phyloP scores from a whole-genome alignment of 257 asterid species.

The Oldenlandia corymbosa region DNA sequence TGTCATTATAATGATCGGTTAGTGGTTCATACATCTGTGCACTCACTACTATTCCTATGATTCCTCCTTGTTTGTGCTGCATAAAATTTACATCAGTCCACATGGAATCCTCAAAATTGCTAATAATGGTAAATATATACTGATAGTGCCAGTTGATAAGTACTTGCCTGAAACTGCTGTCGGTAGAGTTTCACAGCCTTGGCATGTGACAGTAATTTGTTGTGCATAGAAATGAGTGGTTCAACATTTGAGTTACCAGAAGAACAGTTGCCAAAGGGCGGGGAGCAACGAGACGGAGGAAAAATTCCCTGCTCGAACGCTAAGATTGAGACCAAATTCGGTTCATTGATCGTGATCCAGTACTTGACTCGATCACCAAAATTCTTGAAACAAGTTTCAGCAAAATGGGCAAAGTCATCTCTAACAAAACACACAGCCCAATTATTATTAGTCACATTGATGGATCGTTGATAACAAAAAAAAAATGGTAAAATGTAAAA shows the following conservation, averaged over 20 bases:
- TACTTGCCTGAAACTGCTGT: constrained; percentile 49
- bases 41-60: constrained; percentile 35
- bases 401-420: constrained; percentile 55
- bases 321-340: constrained; percentile 40
- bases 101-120: too few species aligned
- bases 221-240: constrained; percentile 55
- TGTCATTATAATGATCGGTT: constrained; percentile 32
- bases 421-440: constrained; percentile 22
- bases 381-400: constrained; percentile 46
- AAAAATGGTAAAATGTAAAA: too few species aligned
- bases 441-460: neutral
- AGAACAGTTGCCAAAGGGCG: constrained; percentile 60
- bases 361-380: constrained; percentile 64
- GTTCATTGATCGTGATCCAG: constrained; percentile 66
- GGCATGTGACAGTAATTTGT: constrained; percentile 65
- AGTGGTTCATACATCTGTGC: constrained; percentile 52
- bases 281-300: constrained; percentile 68
- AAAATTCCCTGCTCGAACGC: constrained; percentile 34
- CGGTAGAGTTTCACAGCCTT: constrained; percentile 55
- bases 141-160: too few species aligned
- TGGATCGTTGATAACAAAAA: too few species aligned
- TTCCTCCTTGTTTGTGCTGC: constrained; percentile 43
- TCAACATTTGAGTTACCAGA: constrained; percentile 68
- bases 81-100: neutral
- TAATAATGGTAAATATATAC: neutral